These are phyloP conservation scores for Trypethelium eluteriae DNA, from an alignment of 495 filamentous ascomycete genomes.

Conservation along the genomic window DNA sequence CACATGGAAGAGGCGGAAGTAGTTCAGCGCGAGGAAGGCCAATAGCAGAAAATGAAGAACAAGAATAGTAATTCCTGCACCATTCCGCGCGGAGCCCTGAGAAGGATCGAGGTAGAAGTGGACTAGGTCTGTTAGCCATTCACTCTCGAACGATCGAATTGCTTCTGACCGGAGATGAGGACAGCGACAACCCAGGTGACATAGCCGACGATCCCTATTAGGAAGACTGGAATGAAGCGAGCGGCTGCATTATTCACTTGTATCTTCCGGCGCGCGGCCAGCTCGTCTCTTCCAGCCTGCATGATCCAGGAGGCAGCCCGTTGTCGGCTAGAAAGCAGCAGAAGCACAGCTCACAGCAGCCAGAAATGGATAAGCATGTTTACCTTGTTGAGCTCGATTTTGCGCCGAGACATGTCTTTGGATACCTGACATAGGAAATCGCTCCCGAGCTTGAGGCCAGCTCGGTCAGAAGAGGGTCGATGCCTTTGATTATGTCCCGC, in stretches of 20 bases:
- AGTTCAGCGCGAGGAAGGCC: background rate
- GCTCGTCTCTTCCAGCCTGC: background rate
- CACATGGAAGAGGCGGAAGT: conserved; percentile 11
- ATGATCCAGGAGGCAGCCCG: background rate
- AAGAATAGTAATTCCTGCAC: background rate
- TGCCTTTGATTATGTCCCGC: too few species aligned
- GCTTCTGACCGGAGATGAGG: conserved; percentile 47
- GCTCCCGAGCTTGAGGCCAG: background rate
- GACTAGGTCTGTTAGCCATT: background rate
- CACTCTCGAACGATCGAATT: background rate
- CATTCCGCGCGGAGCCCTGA: background rate
- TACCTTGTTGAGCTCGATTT: background rate
- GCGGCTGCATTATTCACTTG: conserved; percentile 29
- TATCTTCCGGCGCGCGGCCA: conserved; percentile 2
- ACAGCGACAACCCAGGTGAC: conserved; percentile 55
- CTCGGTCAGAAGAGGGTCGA: background rate
- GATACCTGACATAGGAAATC: too few species aligned
- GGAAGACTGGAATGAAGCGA: conserved; percentile 50
- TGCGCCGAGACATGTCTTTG: too few species aligned
- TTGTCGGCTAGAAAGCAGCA: background rate
- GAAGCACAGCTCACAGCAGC: background rate
- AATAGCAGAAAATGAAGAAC: conserved; percentile 10
- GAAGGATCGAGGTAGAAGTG: conserved; percentile 5
- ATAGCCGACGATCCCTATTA: conserved; percentile 53
- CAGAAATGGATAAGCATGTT: background rate